Percentiles rank a stretch among this genome's conserved stretches.
phyloP scores from a whole-genome alignment of 257 asterid genomes.

The Ehretia macrophylla region DNA sequence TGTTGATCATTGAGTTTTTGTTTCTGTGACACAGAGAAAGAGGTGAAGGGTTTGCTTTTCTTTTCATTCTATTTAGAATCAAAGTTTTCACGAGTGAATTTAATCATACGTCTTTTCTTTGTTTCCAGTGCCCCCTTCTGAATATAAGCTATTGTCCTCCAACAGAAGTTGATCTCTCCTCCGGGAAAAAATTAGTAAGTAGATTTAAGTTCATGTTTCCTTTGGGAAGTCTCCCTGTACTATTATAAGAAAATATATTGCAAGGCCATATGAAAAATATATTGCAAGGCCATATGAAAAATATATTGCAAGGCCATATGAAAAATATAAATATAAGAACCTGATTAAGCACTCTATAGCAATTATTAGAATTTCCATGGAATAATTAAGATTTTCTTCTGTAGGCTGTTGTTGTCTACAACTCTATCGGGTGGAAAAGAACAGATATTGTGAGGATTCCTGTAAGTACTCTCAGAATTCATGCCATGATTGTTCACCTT shows the following conservation, averaged over 20 bases:
- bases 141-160: constrained; percentile 87
- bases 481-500: not conserved
- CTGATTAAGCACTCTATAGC: not conserved
- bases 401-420: constrained; percentile 83
- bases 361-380: not conserved
- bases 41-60: not conserved
- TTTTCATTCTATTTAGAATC: constrained; percentile 6
- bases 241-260: not conserved
- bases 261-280: no score
- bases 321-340: not conserved
- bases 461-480: constrained; percentile 43
- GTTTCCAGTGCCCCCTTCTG: constrained; percentile 79
- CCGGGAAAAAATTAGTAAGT: constrained; percentile 70
- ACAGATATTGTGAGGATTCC: constrained; percentile 75
- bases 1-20: no score
- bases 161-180: constrained; percentile 69
- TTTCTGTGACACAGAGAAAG: no score
- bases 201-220: not conserved
- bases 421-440: constrained; percentile 90
- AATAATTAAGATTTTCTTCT: constrained; percentile 4
- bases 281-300: no score
- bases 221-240: not conserved
- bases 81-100: not conserved
- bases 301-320: not conserved
- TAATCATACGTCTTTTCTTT: constrained; percentile 1